phyloP scores from a whole-genome alignment of 331 rosid genomes.

The Malus hybrid region DNA sequence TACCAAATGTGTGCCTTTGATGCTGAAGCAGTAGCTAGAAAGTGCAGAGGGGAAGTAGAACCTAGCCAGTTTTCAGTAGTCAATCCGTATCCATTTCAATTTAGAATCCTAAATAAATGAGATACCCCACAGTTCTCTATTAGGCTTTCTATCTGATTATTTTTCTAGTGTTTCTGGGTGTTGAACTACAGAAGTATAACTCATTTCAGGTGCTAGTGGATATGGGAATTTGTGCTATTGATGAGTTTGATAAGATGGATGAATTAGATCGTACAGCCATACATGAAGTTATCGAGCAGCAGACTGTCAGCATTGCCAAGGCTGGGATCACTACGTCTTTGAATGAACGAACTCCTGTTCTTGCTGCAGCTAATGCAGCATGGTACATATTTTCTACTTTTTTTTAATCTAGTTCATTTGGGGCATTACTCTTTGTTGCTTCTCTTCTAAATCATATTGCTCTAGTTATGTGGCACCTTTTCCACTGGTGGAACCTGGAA shows the following conservation, averaged over 20 bases:
- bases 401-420: not conserved
- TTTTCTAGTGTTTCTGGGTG: slow-evolving; percentile 5
- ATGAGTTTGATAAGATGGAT: slow-evolving; percentile 97
- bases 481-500: no score
- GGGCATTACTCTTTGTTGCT: not conserved
- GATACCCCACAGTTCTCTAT: not conserved
- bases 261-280: slow-evolving; percentile 97
- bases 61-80: not conserved
- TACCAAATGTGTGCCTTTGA: not conserved
- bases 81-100: not conserved
- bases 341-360: slow-evolving; percentile 96
- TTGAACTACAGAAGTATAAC: slow-evolving; percentile 12
- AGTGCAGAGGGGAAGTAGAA: not conserved
- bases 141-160: slow-evolving; percentile 1
- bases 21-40: not conserved
- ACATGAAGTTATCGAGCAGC: slow-evolving; percentile 99
- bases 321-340: slow-evolving; percentile 96
- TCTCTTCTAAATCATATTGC: not conserved
- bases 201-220: slow-evolving; percentile 84
- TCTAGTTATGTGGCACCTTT: not conserved
- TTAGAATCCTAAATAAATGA: not conserved
- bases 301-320: slow-evolving; percentile 97
- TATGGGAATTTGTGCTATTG: slow-evolving; percentile 98
- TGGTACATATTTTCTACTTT: slow-evolving; percentile 45
- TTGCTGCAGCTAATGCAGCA: slow-evolving; percentile 98